phyloP scores from a whole-genome alignment of 1,139 yeast genomes.

The Groenewaldozyma auringiensis region DNA sequence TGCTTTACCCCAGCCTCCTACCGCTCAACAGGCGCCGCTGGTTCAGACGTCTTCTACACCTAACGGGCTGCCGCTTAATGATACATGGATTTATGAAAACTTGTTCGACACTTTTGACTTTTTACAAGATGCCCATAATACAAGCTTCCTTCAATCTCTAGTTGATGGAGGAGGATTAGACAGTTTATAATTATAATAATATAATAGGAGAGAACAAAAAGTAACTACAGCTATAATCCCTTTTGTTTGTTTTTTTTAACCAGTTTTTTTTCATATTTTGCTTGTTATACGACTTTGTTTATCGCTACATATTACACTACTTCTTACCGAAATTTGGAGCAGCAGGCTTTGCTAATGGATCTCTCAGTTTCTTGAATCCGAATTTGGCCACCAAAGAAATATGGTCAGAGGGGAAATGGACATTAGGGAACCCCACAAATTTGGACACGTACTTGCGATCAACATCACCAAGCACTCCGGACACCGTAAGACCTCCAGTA shows the following conservation, averaged over 20 bases:
- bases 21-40: too few species aligned
- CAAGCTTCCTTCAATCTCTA: neutral
- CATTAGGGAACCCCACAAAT: conserved; percentile 88
- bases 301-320: neutral
- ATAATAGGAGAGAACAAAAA: too few species aligned
- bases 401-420: conserved; percentile 92
- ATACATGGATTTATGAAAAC: conserved; percentile 1
- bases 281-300: neutral
- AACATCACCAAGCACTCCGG: conserved; percentile 77
- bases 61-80: neutral
- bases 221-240: too few species aligned
- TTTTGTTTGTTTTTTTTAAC: neutral
- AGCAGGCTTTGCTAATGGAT: conserved; percentile 20
- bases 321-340: conserved; percentile 22
- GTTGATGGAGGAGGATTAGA: neutral
- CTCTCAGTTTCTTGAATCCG: conserved; percentile 52
- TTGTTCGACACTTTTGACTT: conserved; percentile 1
- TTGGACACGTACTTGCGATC: conserved; percentile 70
- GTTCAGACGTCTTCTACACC: neutral
- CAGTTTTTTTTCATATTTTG: neutral
- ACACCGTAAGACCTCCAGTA: conserved; percentile 67
- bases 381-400: conserved; percentile 74
- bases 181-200: too few species aligned
- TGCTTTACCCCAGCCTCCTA: neutral
- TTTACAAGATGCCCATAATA: neutral